Evolutionary conservation across 257 asterid species (phyloP).

Genomic region (Haberlea rhodopensis): DNA sequence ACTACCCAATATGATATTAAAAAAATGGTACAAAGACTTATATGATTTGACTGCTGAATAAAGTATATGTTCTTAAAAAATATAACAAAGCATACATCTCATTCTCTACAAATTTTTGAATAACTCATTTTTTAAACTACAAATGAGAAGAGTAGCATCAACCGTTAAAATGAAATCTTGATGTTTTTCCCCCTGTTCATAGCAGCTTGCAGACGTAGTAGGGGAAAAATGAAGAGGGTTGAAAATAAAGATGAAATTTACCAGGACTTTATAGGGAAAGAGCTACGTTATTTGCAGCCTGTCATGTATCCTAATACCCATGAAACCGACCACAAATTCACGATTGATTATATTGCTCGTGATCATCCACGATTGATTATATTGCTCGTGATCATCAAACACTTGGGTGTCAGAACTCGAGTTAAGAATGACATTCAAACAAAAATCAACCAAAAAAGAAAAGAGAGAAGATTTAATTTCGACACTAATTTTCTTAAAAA

Average conservation of each 20-base stretch:
- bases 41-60: no score
- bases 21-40: no score
- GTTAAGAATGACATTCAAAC: background rate
- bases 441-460: conserved; percentile 2
- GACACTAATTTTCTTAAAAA: background rate
- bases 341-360: no score
- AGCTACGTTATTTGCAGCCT: background rate
- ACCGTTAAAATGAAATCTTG: background rate
- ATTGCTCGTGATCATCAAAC: background rate
- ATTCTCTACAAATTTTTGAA: no score
- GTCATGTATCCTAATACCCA: background rate
- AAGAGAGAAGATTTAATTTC: background rate
- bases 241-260: background rate
- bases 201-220: background rate
- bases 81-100: no score
- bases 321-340: background rate
- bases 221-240: background rate
- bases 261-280: background rate
- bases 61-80: background rate
- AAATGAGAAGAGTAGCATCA: background rate
- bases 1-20: background rate
- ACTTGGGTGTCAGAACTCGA: background rate
- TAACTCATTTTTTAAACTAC: background rate
- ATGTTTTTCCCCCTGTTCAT: background rate
- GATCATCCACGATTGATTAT: no score